Conservation (phyloP, 495 filamentous ascomycete species). For the Hypoxylon intermedium region DNA sequence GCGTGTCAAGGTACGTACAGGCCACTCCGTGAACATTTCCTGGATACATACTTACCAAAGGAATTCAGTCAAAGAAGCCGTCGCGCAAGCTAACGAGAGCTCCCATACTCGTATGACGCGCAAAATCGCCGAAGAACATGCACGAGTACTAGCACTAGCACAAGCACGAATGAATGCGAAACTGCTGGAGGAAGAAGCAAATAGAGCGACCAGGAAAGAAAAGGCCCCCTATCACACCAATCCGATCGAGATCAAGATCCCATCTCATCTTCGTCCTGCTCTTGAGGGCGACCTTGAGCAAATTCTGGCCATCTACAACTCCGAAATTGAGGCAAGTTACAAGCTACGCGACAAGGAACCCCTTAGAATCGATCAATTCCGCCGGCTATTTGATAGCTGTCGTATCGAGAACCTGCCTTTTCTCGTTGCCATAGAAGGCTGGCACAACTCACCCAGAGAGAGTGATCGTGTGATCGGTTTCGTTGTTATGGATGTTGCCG, state of each 20-base stretch:
- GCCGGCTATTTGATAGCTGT: slow-evolving; percentile 32
- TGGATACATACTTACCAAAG: background rate
- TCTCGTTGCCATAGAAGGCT: slow-evolving; percentile 48
- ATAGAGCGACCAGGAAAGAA: too few relatives aligned
- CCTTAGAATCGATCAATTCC: slow-evolving; percentile 27
- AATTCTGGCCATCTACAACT: slow-evolving; percentile 47
- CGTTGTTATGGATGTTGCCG: slow-evolving; percentile 31
- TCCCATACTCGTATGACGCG: too few relatives aligned
- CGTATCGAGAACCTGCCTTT: slow-evolving; percentile 46
- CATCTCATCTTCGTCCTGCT: slow-evolving; percentile 48
- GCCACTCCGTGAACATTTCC: background rate
- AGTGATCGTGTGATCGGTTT: slow-evolving; percentile 46
- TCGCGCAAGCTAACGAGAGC: background rate
- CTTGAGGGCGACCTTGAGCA: slow-evolving; percentile 36
- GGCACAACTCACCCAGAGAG: background rate
- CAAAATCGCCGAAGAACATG: too few relatives aligned
- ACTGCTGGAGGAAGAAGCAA: too few relatives aligned
- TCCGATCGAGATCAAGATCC: slow-evolving; percentile 39
- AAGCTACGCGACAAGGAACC: slow-evolving; percentile 43
- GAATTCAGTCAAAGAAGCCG: background rate
- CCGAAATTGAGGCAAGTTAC: slow-evolving; percentile 41
- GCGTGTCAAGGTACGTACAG: slow-evolving; percentile 1
- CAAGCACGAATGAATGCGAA: too few relatives aligned
- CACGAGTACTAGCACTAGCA: too few relatives aligned
- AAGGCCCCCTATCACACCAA: too few relatives aligned